Evolutionary conservation across 1,284 basidiomycete species (phyloP).

Genomic region (Sporisorium sorghi): DNA sequence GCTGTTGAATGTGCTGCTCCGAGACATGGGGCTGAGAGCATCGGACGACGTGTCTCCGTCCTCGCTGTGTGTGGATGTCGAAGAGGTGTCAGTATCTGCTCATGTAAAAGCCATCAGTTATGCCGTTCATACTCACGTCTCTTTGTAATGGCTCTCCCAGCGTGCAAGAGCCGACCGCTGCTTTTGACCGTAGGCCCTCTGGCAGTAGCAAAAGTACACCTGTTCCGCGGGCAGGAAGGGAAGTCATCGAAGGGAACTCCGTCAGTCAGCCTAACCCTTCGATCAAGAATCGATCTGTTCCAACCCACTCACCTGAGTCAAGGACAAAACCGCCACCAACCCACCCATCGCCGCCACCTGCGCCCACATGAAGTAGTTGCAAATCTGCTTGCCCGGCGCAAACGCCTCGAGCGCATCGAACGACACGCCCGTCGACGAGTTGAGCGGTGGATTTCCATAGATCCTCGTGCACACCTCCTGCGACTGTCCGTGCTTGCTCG

Average conservation of each 20-base stretch:
- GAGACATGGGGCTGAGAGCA: slow-evolving; percentile 16
- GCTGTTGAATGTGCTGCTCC: slow-evolving; percentile 15
- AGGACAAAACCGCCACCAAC: slow-evolving; percentile 31
- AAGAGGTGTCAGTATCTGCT: slow-evolving; percentile 1
- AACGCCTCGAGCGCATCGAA: slow-evolving; percentile 24
- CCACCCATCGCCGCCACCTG: slow-evolving; percentile 49
- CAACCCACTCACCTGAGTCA: slow-evolving; percentile 40
- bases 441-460: slow-evolving; percentile 49
- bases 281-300: not conserved
- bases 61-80: slow-evolving; percentile 2
- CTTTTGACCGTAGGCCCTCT: slow-evolving; percentile 49
- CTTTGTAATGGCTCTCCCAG: slow-evolving; percentile 18
- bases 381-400: slow-evolving; percentile 44
- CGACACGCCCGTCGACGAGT: slow-evolving; percentile 24
- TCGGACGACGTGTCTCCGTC: slow-evolving; percentile 36
- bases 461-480: slow-evolving; percentile 34
- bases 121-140: slow-evolving; percentile 17
- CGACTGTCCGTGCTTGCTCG: slow-evolving; percentile 39
- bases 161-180: slow-evolving; percentile 36
- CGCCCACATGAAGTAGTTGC: slow-evolving; percentile 48
- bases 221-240: slow-evolving; percentile 16
- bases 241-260: not conserved
- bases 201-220: slow-evolving; percentile 50
- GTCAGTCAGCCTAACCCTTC: not conserved
- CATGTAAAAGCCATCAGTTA: too few species aligned